Evolutionary conservation across 129 eudicot species (phyloP), one percentile per base, ranked within the genome.

Genomic region (Pseudognaphalium luteoalbum): DNA sequence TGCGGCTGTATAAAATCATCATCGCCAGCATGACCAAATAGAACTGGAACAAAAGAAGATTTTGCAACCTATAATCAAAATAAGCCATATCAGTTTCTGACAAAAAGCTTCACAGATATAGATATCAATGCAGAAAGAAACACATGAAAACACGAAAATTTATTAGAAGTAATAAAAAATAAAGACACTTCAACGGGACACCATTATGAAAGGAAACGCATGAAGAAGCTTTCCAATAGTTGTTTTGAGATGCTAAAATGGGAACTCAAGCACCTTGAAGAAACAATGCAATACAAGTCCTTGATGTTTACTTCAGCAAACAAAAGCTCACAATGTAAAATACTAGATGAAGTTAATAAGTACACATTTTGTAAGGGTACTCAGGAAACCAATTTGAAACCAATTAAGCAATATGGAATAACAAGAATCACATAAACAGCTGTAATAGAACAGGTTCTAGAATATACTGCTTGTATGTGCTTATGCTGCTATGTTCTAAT

Each of bases 1-100:
- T 91, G 99, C 34, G 97, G 97, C 30, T 85, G 97, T 81, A 94
- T 91, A 79, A 94, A 94, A 79, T 94, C 97, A 78, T 94, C 98
- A 29, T 91, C 97, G 50, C 66, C 73, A 35, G 91, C 98, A 86
- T 94, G 98, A 66, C 98, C 98, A 65, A 94, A 83, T 16, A 94
- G 64, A 79, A 83, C 97, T 9, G 97, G 97, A 76, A 94, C 97
- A 81, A 90, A 94, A 83, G 86, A 85, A 52, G 87, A 82, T 71
- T 94, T 91, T 51, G 99, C 99, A 56, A 89, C 93, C 98, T 93
- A 77, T 28, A 83, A 54, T 37, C 41, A 84, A 63, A 54, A 54
- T 29, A 32, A 70, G 8, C 28, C 37, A 7, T 21, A 76, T 72
- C 68, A 81, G 66, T 21, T 63, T 78, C 57, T 37, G 29, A 71